phyloP scores from a whole-genome alignment of 495 filamentous ascomycete species.

The Neurospora sp. region DNA sequence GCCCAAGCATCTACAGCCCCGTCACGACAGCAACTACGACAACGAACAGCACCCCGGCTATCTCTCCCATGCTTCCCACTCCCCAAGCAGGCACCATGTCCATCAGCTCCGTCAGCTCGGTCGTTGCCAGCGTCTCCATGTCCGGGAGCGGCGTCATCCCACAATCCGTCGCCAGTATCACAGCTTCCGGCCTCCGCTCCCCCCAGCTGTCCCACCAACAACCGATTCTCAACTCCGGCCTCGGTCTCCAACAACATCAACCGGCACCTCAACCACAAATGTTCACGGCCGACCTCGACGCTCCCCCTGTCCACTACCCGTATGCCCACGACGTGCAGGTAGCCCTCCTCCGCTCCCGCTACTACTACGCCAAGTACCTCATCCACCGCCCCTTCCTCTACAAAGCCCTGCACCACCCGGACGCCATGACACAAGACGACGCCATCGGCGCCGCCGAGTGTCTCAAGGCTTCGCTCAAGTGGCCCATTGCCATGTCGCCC shows the following conservation, averaged over 20 bases:
- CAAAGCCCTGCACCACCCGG: constrained; percentile 49
- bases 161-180: neutral
- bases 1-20: constrained; percentile 15
- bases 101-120: neutral
- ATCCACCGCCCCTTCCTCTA: constrained; percentile 51
- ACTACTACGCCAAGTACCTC: constrained; percentile 50
- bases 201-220: constrained; percentile 2
- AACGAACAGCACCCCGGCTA: neutral
- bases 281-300: constrained; percentile 42
- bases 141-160: neutral
- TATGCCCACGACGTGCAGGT: constrained; percentile 45
- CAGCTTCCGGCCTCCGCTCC: neutral
- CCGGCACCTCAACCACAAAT: constrained; percentile 13
- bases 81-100: neutral
- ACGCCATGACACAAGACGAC: constrained; percentile 43
- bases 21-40: constrained; percentile 9
- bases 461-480: constrained; percentile 40
- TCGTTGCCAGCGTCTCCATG: neutral
- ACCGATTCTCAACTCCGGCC: neutral
- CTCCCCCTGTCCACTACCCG: constrained; percentile 28
- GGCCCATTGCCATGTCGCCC: constrained; percentile 49
- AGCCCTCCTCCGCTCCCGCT: constrained; percentile 45
- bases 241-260: neutral
- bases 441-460: constrained; percentile 40
- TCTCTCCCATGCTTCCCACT: neutral